Conservation (phyloP, 306 rosid species). For the Chamaecrista fasciculata region DNA sequence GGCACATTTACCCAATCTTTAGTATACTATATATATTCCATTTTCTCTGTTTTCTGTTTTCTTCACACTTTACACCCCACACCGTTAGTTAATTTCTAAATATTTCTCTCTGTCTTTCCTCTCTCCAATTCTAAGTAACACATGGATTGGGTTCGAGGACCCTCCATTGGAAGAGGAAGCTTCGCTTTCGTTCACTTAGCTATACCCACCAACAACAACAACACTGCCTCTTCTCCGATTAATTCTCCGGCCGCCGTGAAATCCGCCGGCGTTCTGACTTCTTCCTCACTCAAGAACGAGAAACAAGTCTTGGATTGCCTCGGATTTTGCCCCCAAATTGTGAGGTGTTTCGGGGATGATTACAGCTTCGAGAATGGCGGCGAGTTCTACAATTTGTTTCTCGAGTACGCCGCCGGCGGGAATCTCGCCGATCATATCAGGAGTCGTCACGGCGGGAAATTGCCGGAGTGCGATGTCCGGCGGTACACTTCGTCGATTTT, state of each 20-base stretch:
- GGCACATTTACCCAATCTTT: too few relatives aligned
- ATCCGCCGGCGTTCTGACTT: slow-evolving; percentile 38
- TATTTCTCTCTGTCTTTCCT: not conserved
- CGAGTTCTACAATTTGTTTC: slow-evolving; percentile 50
- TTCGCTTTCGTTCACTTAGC: slow-evolving; percentile 68
- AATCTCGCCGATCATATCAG: slow-evolving; percentile 53
- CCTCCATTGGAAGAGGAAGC: slow-evolving; percentile 67
- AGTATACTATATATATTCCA: not conserved
- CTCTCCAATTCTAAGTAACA: slow-evolving; percentile 14
- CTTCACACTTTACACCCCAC: not conserved
- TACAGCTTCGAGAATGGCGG: slow-evolving; percentile 51
- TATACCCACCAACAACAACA: slow-evolving; percentile 26
- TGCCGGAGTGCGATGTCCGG: slow-evolving; percentile 47
- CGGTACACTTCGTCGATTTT: slow-evolving; percentile 45
- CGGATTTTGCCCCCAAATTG: slow-evolving; percentile 49
- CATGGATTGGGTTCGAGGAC: slow-evolving; percentile 90
- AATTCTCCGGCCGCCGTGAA: slow-evolving; percentile 62
- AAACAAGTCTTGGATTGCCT: slow-evolving; percentile 50
- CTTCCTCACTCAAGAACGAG: slow-evolving; percentile 62
- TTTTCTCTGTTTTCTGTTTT: not conserved
- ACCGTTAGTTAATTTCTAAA: not conserved
- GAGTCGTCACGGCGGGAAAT: slow-evolving; percentile 46
- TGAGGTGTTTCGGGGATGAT: slow-evolving; percentile 57
- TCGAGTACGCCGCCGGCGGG: slow-evolving; percentile 77
- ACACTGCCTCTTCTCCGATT: not conserved